A percentile compares a stretch with the other conserved stretches of the same genome.
phyloP scores from a whole-genome alignment of 2,329 filamentous ascomycete genomes.

The Harringtonia lauricola region DNA sequence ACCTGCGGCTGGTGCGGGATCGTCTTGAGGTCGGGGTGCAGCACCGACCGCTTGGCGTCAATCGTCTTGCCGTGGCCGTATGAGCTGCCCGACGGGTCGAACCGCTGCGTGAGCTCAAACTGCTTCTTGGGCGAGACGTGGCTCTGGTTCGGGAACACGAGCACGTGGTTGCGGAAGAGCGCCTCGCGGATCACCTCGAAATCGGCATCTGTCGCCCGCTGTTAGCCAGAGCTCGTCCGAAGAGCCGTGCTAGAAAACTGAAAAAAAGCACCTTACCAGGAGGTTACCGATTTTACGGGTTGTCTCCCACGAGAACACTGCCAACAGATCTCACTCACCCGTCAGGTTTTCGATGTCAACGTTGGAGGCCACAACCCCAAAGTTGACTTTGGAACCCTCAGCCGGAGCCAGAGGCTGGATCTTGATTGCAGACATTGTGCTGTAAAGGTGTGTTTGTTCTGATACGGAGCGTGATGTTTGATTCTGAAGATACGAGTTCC shows the following conservation, averaged over 20 bases:
- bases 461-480: background rate
- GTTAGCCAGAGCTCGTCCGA: background rate
- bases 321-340: constrained; percentile 30
- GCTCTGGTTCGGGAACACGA: constrained; percentile 59
- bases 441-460: background rate
- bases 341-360: constrained; percentile 50
- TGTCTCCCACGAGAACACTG: constrained; percentile 11
- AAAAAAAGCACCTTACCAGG: constrained; percentile 12
- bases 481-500: background rate
- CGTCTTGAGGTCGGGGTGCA: constrained; percentile 72
- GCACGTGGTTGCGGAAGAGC: constrained; percentile 57
- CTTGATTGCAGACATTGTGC: constrained; percentile 12
- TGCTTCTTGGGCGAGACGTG: constrained; percentile 58
- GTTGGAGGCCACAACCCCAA: constrained; percentile 49
- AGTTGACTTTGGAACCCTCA: constrained; percentile 29
- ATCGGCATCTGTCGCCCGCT: constrained; percentile 38
- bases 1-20: constrained; percentile 71
- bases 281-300: constrained; percentile 17
- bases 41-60: constrained; percentile 49
- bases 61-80: constrained; percentile 72
- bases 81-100: constrained; percentile 50
- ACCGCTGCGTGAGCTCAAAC: constrained; percentile 61
- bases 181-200: constrained; percentile 53
- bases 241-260: background rate
- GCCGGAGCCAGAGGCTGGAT: constrained; percentile 7